Evolutionary conservation across 2,329 filamentous ascomycete species (phyloP), one percentile per base, ranked within the genome.

Genomic region (Ceratocystis huliohia): DNA sequence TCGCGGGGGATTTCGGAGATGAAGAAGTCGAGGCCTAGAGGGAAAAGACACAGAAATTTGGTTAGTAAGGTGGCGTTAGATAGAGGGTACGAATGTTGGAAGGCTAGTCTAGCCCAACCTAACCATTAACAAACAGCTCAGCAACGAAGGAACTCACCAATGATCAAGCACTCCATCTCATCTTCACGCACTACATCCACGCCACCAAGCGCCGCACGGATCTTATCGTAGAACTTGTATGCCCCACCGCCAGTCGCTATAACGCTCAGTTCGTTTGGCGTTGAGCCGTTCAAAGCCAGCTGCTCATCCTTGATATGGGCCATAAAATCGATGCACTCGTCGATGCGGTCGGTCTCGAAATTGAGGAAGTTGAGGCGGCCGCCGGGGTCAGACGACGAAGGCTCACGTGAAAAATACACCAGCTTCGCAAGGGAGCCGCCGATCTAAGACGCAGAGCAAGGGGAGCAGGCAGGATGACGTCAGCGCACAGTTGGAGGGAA

Each of bases 111-210:
- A 41, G 37, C 13, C 37, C 3, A 15, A 10, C 10, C 13, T 10
- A 15, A 3, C 10, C 37, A 41, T 41, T 5, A 41, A 13, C 13
- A 15, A 13, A 66, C 20, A 22, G 15, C 15, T 15, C 15, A 25
- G 22, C 15, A 44, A 7, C 15, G 17, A 5, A 59, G 15, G 10
- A 50, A 70, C 79, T 70, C 75, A 91, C 89, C 91, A 72, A 94
- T 94, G 70, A 99, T 99, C 67, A 99, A 78, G 74, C 94, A 99
- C 75, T 96, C 91, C 94, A 99, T 99, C 78, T 99, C 94, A 73
- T 99, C 94, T 76, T 97, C 94, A 56, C 91, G 82, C 72, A 92
- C 80, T 22, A 99, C 91, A 73, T 96, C 88, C 1, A 96, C 89
- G 15, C 89, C 89, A 8, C 66, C 66, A 63, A 99, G 78, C 3